phyloP scores from a whole-genome alignment of 345 rosid genomes.

The Salix dunnii region DNA sequence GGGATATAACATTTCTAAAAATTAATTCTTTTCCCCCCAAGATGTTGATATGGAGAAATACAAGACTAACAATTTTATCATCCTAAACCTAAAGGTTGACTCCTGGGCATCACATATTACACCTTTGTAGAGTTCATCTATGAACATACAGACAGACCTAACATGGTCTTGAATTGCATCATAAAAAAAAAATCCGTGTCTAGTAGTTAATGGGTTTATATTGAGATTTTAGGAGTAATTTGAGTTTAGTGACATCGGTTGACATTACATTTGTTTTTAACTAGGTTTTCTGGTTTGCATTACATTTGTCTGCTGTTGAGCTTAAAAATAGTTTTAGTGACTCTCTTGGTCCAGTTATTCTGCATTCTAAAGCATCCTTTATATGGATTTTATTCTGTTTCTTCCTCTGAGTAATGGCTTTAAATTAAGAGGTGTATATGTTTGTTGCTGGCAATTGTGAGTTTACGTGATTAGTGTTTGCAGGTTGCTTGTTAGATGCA shows the following conservation, averaged over 20 bases:
- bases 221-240: not conserved
- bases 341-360: no score
- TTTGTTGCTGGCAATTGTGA: not conserved
- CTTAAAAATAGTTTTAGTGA: no score
- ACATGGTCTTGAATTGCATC: no score
- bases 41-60: not conserved
- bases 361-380: no score
- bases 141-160: not conserved
- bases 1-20: not conserved
- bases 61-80: not conserved
- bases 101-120: not conserved
- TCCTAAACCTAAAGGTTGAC: not conserved
- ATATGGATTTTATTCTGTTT: no score
- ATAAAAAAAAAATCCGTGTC: not conserved
- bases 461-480: not conserved
- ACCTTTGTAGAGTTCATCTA: no score
- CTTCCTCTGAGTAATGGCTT: no score
- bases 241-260: not conserved
- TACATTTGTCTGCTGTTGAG: no score
- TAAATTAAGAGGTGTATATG: no score
- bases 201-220: not conserved
- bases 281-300: no score
- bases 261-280: not conserved
- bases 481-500: conserved; percentile 49
- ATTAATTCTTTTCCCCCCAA: not conserved